Base-by-base conservation (phyloP, 371 early-diverging fungal genomes). In the Mortierella sp. region DNA sequence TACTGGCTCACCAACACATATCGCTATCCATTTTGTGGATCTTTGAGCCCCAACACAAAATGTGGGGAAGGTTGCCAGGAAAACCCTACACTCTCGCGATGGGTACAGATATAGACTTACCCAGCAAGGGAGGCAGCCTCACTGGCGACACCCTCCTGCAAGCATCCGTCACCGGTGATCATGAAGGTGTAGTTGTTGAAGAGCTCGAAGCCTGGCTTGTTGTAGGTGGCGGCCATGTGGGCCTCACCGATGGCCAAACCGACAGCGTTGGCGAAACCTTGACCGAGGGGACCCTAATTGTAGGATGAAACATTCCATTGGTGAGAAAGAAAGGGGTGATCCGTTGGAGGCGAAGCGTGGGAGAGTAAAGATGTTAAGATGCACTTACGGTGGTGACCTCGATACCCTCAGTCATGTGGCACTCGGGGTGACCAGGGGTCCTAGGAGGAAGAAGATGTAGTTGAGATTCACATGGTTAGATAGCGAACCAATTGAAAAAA, bases 101-200 rank as follows among this genome's bases (percentile, higher is more conserved):
- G 6, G 51, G 4, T 5, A 51, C 51, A 51, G 21, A 21, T 4
- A 63, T 32, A n/a, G 24, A 81, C 90, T 91, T 93, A 96, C 93
- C 99, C 99, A 80, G 99, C 99, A 81, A 99, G 92, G 27, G 99
- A 98, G 81, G 94, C 92, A 44, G 99, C 99, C 91, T 99, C 99
- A 58, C 96, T 93, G 46, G 96, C 89, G 35, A 99, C 98, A 91
- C 99, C 99, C 92, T 99, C 99, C 91, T 99, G 99, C 84, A 99
- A 92, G 92, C 99, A 99, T 35, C 99, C 99, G 89, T 99, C 99
- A 84, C 99, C 99, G 55, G 96, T 90, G 74, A 99, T 94, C 86
- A 94, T 95, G 83, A 94, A 99, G 58, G 97, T 97, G 84, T 94
- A 90, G 91, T 97, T 96, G 89, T 96, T 91, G 87, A 99, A 92